Base-by-base conservation (phyloP, 345 rosid genomes). In the Lepidium sativum region DNA sequence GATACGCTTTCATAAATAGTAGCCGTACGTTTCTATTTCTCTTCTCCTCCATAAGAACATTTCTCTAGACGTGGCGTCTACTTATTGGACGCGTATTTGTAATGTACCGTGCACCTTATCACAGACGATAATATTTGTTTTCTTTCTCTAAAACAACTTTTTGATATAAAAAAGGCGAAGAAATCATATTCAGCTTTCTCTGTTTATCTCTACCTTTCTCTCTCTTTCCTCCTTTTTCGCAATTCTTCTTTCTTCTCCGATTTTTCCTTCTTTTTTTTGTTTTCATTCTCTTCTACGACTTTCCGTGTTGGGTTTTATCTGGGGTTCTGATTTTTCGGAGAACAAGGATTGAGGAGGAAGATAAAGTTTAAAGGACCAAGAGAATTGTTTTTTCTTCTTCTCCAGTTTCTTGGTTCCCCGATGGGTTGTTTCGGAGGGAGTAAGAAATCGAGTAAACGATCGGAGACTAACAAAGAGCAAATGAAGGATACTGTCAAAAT, bases 381-480 rank as follows among this genome's bases (percentile, higher is more conserved):
- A 7, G 15, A 32, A 54, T 37, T 25, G 11, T 34, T 40, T 9
- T 51, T 18, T n/a, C n/a, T 55, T 15, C 23, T 52, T 10, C 8
- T 61, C 71, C 21, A 13, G 12, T 42, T 61, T 39, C n/a, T n/a
- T n/a, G n/a, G n/a, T n/a, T n/a, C 14, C 2, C 54, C 67, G 52
- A 87, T 90, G 97, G 88, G 87, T 54, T 90, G 95, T 73, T 85
- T 87, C 60, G 41, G 85, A 44, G 75, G 80, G 63, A 9, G 77
- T 55, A 74, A 82, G 63, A 73, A 75, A 69, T 71, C 89, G 18
- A 75, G 38, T 45, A 78, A 68, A 68, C 78, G 78, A 75, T 54
- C 79, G 43, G 82, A 77, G 66, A 72, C 68, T 1, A 54, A 17
- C 38, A 34, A 5, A 55, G 64, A 11, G 21, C 27, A 29, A 17